phyloP scores from a whole-genome alignment of 2,329 filamentous ascomycete genomes.

The Colletotrichum echinochloae region DNA sequence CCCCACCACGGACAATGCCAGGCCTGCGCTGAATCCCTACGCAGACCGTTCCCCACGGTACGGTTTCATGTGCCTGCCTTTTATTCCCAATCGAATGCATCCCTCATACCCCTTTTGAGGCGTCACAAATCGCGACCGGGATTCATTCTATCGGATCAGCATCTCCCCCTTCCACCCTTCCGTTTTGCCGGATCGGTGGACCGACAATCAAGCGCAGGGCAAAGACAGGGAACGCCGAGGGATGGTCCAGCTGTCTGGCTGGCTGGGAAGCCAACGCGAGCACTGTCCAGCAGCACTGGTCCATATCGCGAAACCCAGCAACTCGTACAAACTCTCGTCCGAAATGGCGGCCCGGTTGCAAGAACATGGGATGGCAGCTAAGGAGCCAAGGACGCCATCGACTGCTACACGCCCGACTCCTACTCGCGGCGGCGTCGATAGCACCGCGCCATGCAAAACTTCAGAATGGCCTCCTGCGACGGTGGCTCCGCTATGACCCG shows the following conservation, averaged over 20 bases:
- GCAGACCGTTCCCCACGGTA: constrained; percentile 36
- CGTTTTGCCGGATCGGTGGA: constrained; percentile 12
- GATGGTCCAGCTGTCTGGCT: background rate
- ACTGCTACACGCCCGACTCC: constrained; percentile 33
- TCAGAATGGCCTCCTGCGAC: constrained; percentile 33
- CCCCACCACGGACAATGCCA: constrained; percentile 9
- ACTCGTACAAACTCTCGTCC: constrained; percentile 20
- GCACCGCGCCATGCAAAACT: constrained; percentile 28
- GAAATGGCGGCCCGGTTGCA: constrained; percentile 3
- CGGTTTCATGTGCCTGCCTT: constrained; percentile 32
- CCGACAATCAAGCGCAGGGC: constrained; percentile 30
- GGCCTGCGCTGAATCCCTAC: background rate
- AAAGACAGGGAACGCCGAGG: constrained; percentile 28
- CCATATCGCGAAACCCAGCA: background rate
- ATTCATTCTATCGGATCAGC: background rate
- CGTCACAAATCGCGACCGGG: constrained; percentile 6
- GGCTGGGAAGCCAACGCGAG: constrained; percentile 18
- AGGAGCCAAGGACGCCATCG: constrained; percentile 24
- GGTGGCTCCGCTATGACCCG: constrained; percentile 35
- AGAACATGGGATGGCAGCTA: constrained; percentile 36
- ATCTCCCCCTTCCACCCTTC: constrained; percentile 7
- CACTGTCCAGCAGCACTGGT: constrained; percentile 26
- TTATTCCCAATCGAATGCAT: constrained; percentile 36
- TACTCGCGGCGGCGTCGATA: constrained; percentile 29
- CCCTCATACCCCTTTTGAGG: constrained; percentile 20